Percentiles rank a stretch among this genome's conserved stretches.
Evolutionary conservation across 192 early-diverging fungal species (phyloP).

Genomic region (Backusella mclennaniae): DNA sequence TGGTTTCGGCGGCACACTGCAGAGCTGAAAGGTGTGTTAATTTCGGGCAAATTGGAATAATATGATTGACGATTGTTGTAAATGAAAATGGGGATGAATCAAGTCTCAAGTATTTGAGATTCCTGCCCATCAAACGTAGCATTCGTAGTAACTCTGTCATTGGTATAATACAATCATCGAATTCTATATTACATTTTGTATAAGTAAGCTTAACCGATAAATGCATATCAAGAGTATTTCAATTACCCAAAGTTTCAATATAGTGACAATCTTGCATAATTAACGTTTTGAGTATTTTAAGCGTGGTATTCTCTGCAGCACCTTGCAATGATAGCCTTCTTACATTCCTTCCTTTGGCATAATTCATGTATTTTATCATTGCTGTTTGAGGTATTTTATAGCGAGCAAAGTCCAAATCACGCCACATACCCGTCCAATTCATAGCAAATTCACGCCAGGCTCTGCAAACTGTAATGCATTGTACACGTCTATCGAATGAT

Average conservation of each 20-base stretch:
- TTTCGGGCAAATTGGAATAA: not conserved
- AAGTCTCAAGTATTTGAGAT: not conserved
- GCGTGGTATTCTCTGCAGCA: not conserved
- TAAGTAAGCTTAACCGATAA: too few relatives aligned
- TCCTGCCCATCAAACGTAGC: conserved; percentile 7
- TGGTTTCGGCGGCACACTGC: not conserved
- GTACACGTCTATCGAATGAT: conserved; percentile 1
- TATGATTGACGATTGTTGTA: not conserved
- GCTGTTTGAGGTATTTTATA: not conserved
- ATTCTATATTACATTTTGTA: not conserved
- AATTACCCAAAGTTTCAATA: conserved; percentile 11
- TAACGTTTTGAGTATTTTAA: not conserved
- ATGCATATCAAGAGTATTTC: too few relatives aligned
- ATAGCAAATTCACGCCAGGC: conserved; percentile 13
- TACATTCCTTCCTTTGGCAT: conserved; percentile 8
- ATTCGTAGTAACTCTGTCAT: not conserved
- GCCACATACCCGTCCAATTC: conserved; percentile 17
- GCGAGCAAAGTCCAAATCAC: conserved; percentile 8
- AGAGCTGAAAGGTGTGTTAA: conserved; percentile 7
- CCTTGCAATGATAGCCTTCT: not conserved
- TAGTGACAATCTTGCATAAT: conserved; percentile 7
- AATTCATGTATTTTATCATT: not conserved
- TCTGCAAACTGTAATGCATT: not conserved
- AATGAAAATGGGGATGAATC: not conserved
- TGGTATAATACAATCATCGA: not conserved